A percentile compares a stretch with the other conserved stretches of the same genome.
phyloP scores from a whole-genome alignment of 176 grass and related monocot genomes.

The Oryza brachyantha region DNA sequence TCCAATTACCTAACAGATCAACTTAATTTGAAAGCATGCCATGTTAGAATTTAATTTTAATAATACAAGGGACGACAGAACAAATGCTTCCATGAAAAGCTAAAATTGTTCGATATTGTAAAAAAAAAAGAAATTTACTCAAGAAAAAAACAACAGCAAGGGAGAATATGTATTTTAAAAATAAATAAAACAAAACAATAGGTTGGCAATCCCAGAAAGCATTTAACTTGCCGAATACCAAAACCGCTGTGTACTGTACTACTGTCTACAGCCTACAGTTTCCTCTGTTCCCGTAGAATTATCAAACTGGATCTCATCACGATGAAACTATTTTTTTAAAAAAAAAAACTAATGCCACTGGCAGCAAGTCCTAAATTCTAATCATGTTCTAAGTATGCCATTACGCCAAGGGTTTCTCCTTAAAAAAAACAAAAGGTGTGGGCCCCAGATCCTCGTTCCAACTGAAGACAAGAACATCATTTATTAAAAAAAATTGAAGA shows the following conservation, averaged over 20 bases:
- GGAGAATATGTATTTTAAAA: background rate
- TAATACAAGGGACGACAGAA: background rate
- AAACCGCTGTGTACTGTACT: background rate
- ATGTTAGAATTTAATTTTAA: background rate
- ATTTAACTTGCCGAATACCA: background rate
- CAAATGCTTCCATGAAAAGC: too few species aligned
- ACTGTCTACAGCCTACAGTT: background rate
- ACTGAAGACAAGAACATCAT: too few species aligned
- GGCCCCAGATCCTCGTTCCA: background rate
- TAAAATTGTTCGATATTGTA: too few species aligned
- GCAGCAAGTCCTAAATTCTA: background rate
- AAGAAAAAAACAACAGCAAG: background rate
- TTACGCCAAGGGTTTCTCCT: background rate
- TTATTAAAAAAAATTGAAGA: too few species aligned
- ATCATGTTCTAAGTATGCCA: background rate
- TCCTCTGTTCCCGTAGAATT: background rate
- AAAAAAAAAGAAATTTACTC: background rate
- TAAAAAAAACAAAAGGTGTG: background rate
- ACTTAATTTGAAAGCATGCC: background rate
- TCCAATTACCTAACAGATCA: background rate
- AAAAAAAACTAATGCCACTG: background rate
- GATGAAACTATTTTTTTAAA: slow-evolving; percentile 1
- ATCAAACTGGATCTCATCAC: background rate
- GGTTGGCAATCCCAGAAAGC: background rate
- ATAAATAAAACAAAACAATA: background rate